A percentile compares a stretch with the other conserved stretches of the same genome.
These are phyloP conservation scores for Botrytis tulipae DNA, from an alignment of 2,329 filamentous ascomycete genomes.

Conservation along the genomic window DNA sequence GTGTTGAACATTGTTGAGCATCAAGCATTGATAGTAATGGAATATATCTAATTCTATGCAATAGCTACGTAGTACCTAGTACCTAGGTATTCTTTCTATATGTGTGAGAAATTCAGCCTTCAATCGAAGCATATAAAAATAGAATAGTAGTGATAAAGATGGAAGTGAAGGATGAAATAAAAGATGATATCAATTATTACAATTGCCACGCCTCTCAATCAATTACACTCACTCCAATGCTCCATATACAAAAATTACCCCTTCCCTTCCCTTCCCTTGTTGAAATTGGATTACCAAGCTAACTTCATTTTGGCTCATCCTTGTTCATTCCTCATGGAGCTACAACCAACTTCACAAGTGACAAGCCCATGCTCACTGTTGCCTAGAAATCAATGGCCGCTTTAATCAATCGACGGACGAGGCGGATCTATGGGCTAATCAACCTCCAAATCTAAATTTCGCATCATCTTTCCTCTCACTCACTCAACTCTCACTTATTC, in stretches of 20 bases:
- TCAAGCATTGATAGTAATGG: not conserved
- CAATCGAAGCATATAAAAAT: not conserved
- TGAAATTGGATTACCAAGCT: not conserved
- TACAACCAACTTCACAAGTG: not conserved
- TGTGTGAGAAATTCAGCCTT: not conserved
- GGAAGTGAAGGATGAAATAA: not conserved
- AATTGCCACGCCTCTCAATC: not conserved
- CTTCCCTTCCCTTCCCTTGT: no score
- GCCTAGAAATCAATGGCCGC: slow-evolving; percentile 6
- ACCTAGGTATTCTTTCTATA: not conserved
- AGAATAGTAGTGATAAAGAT: not conserved
- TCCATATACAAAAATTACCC: no score
- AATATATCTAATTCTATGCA: not conserved
- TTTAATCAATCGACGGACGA: not conserved
- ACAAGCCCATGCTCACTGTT: slow-evolving; percentile 8
- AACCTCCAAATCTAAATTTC: not conserved
- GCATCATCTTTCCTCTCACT: not conserved
- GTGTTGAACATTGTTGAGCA: not conserved
- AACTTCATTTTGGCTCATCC: not conserved
- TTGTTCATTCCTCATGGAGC: not conserved
- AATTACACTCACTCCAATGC: not conserved
- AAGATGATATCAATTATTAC: not conserved
- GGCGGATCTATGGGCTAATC: not conserved
- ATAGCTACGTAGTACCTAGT: no score
- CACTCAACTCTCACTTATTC: not conserved